Base-by-base conservation (phyloP, 345 rosid species). In the Eucalyptus regnans region DNA sequence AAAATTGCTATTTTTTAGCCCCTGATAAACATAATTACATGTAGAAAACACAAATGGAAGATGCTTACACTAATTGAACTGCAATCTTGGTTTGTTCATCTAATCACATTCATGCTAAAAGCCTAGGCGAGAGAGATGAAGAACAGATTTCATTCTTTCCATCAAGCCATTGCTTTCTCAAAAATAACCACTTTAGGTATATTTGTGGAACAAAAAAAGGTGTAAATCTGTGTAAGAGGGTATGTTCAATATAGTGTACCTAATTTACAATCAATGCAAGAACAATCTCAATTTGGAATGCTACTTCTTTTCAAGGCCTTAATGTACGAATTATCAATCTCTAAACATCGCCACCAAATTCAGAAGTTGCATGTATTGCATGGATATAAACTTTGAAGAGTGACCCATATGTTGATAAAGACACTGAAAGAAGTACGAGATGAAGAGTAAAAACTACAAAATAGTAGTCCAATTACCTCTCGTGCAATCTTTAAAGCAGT, bases 401-500 rank as follows among this genome's bases (percentile, higher is more conserved):
- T 71, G 81, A 71, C 44, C 81, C 81, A 18, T 17, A 17, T 33
- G 81, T 71, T 68, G 80, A 68, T 68, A 68, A 68, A 33, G 2
- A 68, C 20, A 41, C 44, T 17, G 44, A 68, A 68, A 68, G 80
- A 68, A 68, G 43, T 33, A 37, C 13, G 0, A 71, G 25, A 33
- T 71, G 44, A 33, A 33, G 81, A 16, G 44, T 37, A 68, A 33
- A 41, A 0, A 68, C 25, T 71, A 27, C 23, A 23, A 60, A 89
- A 87, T 87, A 87, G n/a, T 50, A 64, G 64, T 71, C 89, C 90
- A 86, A 76, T 92, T 90, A 96, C 99, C 99, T 97, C 97, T 87
- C 91, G 93, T 51, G 98, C 99, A 92, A 95, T 84, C 87, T 91
- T 62, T 89, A 97, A 90, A 68, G 98, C 99, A 86, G 95, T 92